Percentiles rank a stretch among this genome's conserved stretches.
These are phyloP conservation scores for Aurantiochytrium sp. DNA, from an alignment of 108 stramenopile species.

Conservation along the genomic window DNA sequence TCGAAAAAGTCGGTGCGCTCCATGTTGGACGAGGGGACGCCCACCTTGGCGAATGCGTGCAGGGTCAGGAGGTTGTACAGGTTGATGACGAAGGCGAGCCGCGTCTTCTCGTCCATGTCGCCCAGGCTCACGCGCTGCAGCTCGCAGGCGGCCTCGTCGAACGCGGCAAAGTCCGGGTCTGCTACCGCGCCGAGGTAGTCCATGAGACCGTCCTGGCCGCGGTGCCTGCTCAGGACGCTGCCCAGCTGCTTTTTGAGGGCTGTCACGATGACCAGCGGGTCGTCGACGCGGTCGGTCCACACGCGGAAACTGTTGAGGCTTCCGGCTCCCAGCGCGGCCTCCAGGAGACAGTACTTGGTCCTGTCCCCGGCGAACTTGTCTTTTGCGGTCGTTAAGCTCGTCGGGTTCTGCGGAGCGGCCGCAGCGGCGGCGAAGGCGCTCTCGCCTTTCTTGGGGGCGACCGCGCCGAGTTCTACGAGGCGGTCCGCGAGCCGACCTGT, in stretches of 20 bases:
- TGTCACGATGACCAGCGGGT: background rate
- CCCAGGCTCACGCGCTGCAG: background rate
- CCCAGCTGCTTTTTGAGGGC: background rate
- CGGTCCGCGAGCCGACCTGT: too few species aligned
- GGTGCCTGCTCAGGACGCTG: background rate
- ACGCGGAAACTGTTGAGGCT: background rate
- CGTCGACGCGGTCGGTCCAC: conserved; percentile 9
- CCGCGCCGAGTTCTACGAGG: too few species aligned
- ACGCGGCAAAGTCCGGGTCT: background rate
- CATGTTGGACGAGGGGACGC: background rate
- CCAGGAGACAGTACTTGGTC: background rate
- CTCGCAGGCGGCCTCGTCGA: background rate
- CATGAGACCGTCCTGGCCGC: background rate
- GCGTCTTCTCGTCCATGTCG: background rate
- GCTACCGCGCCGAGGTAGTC: background rate
- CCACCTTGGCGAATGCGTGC: background rate
- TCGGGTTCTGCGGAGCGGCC: too few species aligned
- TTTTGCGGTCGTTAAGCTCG: too few species aligned
- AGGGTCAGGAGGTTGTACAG: background rate
- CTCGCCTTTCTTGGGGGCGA: too few species aligned
- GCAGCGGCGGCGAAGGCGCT: too few species aligned
- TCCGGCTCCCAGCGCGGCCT: background rate
- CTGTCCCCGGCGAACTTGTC: background rate
- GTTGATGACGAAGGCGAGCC: conserved; percentile 7
- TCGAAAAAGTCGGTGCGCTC: background rate